Conservation (phyloP, 371 early-diverging fungal genomes). For the Entomophthora muscae region DNA sequence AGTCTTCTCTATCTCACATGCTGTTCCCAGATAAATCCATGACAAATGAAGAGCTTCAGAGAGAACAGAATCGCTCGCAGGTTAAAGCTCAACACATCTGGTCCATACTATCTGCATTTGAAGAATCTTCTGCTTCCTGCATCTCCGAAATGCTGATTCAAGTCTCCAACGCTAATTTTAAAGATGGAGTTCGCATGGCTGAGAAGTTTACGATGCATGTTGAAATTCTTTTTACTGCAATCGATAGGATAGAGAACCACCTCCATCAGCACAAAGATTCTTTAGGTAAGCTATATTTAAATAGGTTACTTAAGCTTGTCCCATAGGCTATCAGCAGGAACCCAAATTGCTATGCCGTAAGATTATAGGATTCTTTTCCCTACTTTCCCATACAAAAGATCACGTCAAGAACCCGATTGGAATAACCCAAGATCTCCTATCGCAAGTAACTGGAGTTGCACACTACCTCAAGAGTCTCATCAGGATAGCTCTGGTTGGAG, state of each 20-base stretch:
- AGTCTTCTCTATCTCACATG: background rate
- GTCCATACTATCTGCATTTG: slow-evolving; percentile 84
- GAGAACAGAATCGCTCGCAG: slow-evolving; percentile 41
- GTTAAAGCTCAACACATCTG: slow-evolving; percentile 84
- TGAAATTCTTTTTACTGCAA: slow-evolving; percentile 75
- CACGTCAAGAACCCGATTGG: slow-evolving; percentile 40
- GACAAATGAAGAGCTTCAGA: slow-evolving; percentile 28
- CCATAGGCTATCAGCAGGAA: slow-evolving; percentile 52
- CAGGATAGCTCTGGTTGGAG: slow-evolving; percentile 72
- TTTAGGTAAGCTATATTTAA: too few species aligned
- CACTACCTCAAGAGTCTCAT: slow-evolving; percentile 83
- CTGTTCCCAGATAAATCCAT: slow-evolving; percentile 3
- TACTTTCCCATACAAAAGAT: slow-evolving; percentile 65
- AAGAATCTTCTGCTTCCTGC: slow-evolving; percentile 91
- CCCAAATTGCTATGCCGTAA: slow-evolving; percentile 81
- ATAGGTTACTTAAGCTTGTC: background rate
- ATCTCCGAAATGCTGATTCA: slow-evolving; percentile 91
- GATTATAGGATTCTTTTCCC: slow-evolving; percentile 79
- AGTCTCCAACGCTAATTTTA: slow-evolving; percentile 66
- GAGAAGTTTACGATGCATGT: slow-evolving; percentile 84
- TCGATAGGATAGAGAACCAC: slow-evolving; percentile 61
- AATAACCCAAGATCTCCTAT: slow-evolving; percentile 74
- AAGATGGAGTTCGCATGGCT: slow-evolving; percentile 74
- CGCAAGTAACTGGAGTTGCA: slow-evolving; percentile 81
- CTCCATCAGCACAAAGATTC: slow-evolving; percentile 18